Base-by-base conservation (phyloP, 1,284 basidiomycete species). In the Phylloboletellus chloephorus region DNA sequence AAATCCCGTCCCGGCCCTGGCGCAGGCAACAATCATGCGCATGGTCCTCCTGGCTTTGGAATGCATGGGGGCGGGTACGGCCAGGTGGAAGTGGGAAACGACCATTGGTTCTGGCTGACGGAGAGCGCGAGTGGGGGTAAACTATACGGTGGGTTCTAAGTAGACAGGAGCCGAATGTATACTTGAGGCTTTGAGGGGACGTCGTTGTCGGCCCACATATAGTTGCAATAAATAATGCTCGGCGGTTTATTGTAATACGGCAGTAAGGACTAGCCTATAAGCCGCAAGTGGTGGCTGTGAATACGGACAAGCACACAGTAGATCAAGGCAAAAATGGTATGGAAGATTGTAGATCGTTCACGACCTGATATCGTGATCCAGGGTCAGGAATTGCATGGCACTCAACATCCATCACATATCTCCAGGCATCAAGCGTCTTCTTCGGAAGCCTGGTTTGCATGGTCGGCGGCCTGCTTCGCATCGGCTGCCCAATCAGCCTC, bases 401-500 rank as follows among this genome's bases (percentile, higher is more conserved):
- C n/a, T 13, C 21, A 15, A 29, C 15, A 13, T 13, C 3, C 20
- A 17, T n/a, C 13, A 30, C 13, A 7, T 16, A 4, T 5, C 16
- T 10, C 15, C 2, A n/a, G n/a, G n/a, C 15, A 10, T 30, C 8
- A 30, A 8, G 15, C 29, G 4, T 17, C 17, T 30, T 17, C 15
- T 17, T 17, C 15, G n/a, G n/a, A n/a, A 17, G 16, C 7, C 6
- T 30, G 15, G 17, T 30, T 17, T 5, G 29, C n/a, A n/a, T n/a
- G n/a, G 2, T 31, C 39, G 3, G 48, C 26, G 3, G 11, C 7
- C 4, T 21, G 37, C 5, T 37, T 13, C 10, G 45, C 52, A 16
- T 46, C 56, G 0, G 2, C 19, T 1, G 28, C 24, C 60, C 61
- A 63, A 9, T 62, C 60, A 31, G 64, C 49, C 43, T 69, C 67